Base-by-base conservation (phyloP, 139 green algal genomes). In the Chlamydomonas asymmetrica region DNA sequence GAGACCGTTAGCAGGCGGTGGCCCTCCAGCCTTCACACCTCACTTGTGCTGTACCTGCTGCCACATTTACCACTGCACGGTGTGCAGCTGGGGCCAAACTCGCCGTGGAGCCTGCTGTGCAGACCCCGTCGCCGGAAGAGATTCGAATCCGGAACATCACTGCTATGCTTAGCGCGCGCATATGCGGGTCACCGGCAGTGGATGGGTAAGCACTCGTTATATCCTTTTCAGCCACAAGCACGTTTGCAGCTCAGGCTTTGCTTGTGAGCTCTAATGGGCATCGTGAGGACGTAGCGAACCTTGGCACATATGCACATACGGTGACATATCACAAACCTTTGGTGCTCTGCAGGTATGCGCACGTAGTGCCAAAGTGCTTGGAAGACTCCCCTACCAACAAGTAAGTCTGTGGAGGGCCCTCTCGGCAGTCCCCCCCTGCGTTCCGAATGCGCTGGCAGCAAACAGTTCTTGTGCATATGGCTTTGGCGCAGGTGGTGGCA, bases 291-390 rank as follows among this genome's bases (percentile, higher is more conserved):
- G 61, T 41, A 29, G 61, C 27, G 25, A 41, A 34, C 61, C 32
- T 41, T 41, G 61, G 29, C 32, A 22, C 9, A 31, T 8, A 23
- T 41, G 61, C 61, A 45, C 32, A 41, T 67, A 29, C 10, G 10
- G 22, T 45, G 29, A 6, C 61, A 23, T 39, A 41, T 18, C 9
- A 67, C 32, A 45, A 8, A n/a, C 29, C 27, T 29, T 56, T 22
- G 22, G 1, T 59, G 38, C 29, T 6, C 34, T n/a, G 43, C 56
- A 82, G 78, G 13, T 86, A 86, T 59, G 32, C 80, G 2, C 80
- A 86, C 50, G 80, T 86, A 39, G 80, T 80, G 23, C 75, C 80
- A 43, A 82, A 82, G 65, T 86, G 80, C 70, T 40, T 86, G 48
- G 80, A 86, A 56, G 71, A 82, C 32, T 82, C 75, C 18, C 80